phyloP scores from a whole-genome alignment of 345 rosid genomes.

The Eucalyptus globulus region DNA sequence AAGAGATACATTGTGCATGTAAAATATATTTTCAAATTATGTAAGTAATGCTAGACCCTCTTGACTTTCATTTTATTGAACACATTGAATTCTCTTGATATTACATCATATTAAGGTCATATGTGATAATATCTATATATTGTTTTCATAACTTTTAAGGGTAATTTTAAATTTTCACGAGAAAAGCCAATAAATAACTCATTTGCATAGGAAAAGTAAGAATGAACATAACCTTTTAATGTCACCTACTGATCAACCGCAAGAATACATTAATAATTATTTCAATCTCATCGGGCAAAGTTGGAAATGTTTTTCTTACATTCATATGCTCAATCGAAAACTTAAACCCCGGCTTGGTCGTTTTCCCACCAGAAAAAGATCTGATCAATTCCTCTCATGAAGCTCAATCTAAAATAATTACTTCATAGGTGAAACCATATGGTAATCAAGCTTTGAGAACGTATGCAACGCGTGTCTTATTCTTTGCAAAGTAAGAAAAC shows the following conservation, averaged over 20 bases:
- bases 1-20: background rate
- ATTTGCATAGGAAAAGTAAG: background rate
- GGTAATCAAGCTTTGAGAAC: background rate
- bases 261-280: background rate
- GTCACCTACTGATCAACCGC: background rate
- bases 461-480: background rate
- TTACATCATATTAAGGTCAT: background rate
- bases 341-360: background rate
- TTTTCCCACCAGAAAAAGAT: background rate
- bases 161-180: background rate
- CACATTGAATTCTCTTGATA: background rate
- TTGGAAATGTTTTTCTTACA: background rate
- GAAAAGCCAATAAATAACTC: background rate
- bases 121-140: background rate
- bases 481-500: background rate
- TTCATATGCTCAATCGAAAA: background rate
- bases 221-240: background rate
- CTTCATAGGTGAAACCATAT: background rate
- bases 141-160: background rate
- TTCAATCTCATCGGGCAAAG: background rate
- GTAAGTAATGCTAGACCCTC: background rate
- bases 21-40: background rate
- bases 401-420: background rate
- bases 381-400: background rate
- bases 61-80: background rate